Conservation (phyloP, 768 basidiomycete species). For the Mycena kentingensis region DNA sequence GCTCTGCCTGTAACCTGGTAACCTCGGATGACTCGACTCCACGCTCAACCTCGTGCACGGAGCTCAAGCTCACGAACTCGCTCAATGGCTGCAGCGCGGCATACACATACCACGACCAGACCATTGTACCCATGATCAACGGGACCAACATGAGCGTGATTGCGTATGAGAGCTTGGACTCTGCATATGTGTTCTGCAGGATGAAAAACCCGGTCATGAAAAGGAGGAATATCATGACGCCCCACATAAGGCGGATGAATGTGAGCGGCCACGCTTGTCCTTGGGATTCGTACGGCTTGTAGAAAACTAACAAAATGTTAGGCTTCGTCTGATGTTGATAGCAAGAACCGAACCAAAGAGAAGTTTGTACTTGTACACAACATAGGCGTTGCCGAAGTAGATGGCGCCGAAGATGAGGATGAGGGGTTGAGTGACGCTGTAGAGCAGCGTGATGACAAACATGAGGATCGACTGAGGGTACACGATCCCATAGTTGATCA, state of each 20-base stretch:
- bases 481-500: slow-evolving; percentile 97
- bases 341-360: slow-evolving; percentile 71
- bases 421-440: slow-evolving; percentile 94
- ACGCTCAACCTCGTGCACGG: slow-evolving; percentile 85
- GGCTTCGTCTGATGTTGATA: not conserved
- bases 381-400: slow-evolving; percentile 94
- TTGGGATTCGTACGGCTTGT: slow-evolving; percentile 96
- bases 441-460: slow-evolving; percentile 92
- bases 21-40: slow-evolving; percentile 87
- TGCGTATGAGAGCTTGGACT: slow-evolving; percentile 20
- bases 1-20: slow-evolving; percentile 70
- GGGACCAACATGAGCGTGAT: slow-evolving; percentile 54
- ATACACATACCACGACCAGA: slow-evolving; percentile 82
- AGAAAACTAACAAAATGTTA: slow-evolving; percentile 67
- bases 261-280: slow-evolving; percentile 99
- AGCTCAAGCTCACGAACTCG: slow-evolving; percentile 81
- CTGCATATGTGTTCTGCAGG: slow-evolving; percentile 44
- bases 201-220: slow-evolving; percentile 98
- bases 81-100: slow-evolving; percentile 70
- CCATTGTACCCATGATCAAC: slow-evolving; percentile 69
- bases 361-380: slow-evolving; percentile 98
- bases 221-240: slow-evolving; percentile 86
- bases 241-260: slow-evolving; percentile 89
- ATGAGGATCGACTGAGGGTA: slow-evolving; percentile 97
- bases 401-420: slow-evolving; percentile 94